Evolutionary conservation across 2,329 filamentous ascomycete genomes (phyloP).

Genomic region (Colletotrichum tropicicola): DNA sequence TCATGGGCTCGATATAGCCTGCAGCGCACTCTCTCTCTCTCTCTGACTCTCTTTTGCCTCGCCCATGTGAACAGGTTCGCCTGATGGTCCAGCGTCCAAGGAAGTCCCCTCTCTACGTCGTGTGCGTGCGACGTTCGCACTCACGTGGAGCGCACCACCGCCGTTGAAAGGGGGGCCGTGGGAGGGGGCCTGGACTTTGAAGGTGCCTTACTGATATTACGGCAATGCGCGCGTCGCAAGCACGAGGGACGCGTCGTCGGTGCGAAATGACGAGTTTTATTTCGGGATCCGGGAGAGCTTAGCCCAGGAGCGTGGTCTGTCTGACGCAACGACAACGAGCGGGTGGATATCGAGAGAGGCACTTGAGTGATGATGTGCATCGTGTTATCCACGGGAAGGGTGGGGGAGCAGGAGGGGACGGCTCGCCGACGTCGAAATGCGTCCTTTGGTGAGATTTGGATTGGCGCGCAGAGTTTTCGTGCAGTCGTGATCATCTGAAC

Average conservation of each 20-base stretch:
- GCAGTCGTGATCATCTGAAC: not conserved
- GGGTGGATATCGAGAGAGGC: not conserved
- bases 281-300: not conserved
- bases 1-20: constrained; percentile 6
- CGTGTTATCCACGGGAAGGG: not conserved
- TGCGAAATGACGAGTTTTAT: not conserved
- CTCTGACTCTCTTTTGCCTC: too few species aligned
- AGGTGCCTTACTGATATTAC: constrained; percentile 22
- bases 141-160: not conserved
- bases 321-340: too few species aligned
- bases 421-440: too few species aligned
- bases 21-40: too few species aligned
- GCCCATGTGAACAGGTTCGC: constrained; percentile 9
- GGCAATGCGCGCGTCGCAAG: constrained; percentile 2
- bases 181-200: not conserved
- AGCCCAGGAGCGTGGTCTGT: too few species aligned
- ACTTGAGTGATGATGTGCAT: constrained; percentile 6
- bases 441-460: constrained; percentile 1
- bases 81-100: constrained; percentile 5
- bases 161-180: constrained; percentile 1
- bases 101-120: not conserved
- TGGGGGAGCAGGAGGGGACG: too few species aligned
- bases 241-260: not conserved
- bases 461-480: not conserved
- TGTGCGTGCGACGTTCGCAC: not conserved